Evolutionary conservation across 352 stramenopile species (phyloP), one percentile per base, ranked within the genome.

Genomic region (Phytophthora fragariae): DNA sequence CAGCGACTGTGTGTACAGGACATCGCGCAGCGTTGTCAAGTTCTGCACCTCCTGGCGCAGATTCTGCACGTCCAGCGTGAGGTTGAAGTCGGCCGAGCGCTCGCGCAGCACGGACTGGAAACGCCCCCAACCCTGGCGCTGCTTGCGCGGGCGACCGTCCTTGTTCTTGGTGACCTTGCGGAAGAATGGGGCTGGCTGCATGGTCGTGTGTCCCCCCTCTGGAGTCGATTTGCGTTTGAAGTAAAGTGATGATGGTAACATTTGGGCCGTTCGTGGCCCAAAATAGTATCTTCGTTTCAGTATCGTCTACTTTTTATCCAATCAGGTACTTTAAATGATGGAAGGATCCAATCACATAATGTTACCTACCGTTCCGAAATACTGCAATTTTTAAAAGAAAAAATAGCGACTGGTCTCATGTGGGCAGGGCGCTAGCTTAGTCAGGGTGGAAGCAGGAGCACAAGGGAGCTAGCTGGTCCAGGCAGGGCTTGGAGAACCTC

Each of bases 21-120:
- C 5, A 19, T 66, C 60, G 19, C 60, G 60, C 19, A 68, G 15
- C 6, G 69, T 17, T 76, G 66, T 19, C 65, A 83, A 54, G 49
- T 84, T 57, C 41, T 77, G 72, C 68, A 82, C 80, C 56, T 77
- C 55, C 41, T 81, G 72, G 17, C 47, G 62, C 35, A 80, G 55
- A 12, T 60, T 61, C 70, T 82, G 68, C 57, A 82, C 69, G 62
- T 84, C 77, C 19, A 84, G 75, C 46, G 74, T 80, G 4, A 66
- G 27, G 17, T 59, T 58, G 35, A 66, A 66, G 60, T 52, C 60
- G 6, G 27, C 60, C 5, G 75, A 75, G 21, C 75, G 75, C 46
- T 84, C 77, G 17, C 64, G 68, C n/a, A 72, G 17, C 17, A 82
- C 72, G 17, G 71, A 80, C 15, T 67, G 70, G 73, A 70, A 84